A percentile compares a stretch with the other conserved stretches of the same genome.
Evolutionary conservation across 352 stramenopile species (phyloP).

Genomic region (Phytophthora tentaculata): DNA sequence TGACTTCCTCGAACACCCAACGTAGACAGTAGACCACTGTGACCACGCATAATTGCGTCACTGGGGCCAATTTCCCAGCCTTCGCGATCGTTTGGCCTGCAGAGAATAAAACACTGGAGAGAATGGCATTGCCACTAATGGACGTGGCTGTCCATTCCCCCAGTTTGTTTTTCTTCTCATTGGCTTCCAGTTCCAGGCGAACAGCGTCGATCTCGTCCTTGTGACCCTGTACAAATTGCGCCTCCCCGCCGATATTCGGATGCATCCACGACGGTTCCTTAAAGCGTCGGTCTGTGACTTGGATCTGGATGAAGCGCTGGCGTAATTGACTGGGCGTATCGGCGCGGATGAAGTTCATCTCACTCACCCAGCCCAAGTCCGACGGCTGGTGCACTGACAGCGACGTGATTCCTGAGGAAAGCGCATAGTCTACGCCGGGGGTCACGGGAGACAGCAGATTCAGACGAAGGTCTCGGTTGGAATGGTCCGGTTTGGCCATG

Average conservation of each 20-base stretch:
- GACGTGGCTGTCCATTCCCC: conserved; percentile 83
- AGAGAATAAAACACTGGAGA: conserved; percentile 87
- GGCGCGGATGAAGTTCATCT: conserved; percentile 44
- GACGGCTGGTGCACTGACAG: conserved; percentile 20
- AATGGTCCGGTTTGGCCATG: background rate
- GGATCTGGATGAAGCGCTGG: conserved; percentile 68
- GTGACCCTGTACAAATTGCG: conserved; percentile 44
- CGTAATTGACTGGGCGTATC: conserved; percentile 57
- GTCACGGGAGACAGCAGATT: conserved; percentile 17
- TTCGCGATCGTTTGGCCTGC: conserved; percentile 51
- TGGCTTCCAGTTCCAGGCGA: conserved; percentile 29
- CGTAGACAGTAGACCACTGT: conserved; percentile 64
- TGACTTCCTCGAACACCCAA: conserved; percentile 91
- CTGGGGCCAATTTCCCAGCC: conserved; percentile 79
- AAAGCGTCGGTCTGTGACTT: conserved; percentile 62
- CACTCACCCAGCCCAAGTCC: conserved; percentile 33
- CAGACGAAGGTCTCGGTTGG: conserved; percentile 14
- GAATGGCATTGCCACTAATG: conserved; percentile 93
- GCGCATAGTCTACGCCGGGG: conserved; percentile 17
- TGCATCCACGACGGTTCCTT: conserved; percentile 76
- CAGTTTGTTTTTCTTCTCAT: conserved; percentile 46
- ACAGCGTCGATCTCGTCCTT: conserved; percentile 43
- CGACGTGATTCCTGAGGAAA: conserved; percentile 10
- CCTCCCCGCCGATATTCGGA: conserved; percentile 65
- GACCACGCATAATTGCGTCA: conserved; percentile 82